A percentile compares a stretch with the other conserved stretches of the same genome.
phyloP scores from a whole-genome alignment of 805 yeast species.

The Kodamaea sagamina region DNA sequence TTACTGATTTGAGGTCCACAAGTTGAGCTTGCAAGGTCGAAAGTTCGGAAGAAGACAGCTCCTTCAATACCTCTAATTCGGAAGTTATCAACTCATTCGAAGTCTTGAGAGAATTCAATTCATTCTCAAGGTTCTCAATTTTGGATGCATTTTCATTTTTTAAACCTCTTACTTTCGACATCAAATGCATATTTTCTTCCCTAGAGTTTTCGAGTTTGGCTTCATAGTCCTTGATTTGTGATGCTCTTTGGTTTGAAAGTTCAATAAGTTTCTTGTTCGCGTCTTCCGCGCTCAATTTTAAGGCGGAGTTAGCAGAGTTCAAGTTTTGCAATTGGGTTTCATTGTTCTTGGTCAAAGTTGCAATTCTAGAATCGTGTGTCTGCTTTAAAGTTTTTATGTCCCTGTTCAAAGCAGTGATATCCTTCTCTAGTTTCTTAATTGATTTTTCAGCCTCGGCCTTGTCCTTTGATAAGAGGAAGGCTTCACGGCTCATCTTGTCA shows the following conservation, averaged over 20 bases:
- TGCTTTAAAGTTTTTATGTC: slow-evolving; percentile 36
- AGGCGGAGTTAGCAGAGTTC: slow-evolving; percentile 3
- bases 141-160: slow-evolving; percentile 2
- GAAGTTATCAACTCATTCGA: slow-evolving; percentile 1
- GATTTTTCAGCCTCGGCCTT: slow-evolving; percentile 52
- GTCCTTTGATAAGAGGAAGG: slow-evolving; percentile 63
- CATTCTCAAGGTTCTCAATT: slow-evolving; percentile 3
- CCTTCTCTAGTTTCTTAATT: slow-evolving; percentile 46
- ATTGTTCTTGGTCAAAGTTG: slow-evolving; percentile 24
- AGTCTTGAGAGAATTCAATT: slow-evolving; percentile 1
- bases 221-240: slow-evolving; percentile 19
- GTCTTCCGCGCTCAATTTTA: slow-evolving; percentile 25
- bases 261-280: slow-evolving; percentile 22
- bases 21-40: not conserved
- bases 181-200: slow-evolving; percentile 35
- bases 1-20: not conserved
- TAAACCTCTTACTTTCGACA: slow-evolving; percentile 39
- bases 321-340: slow-evolving; percentile 15
- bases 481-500: slow-evolving; percentile 85
- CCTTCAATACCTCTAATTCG: slow-evolving; percentile 3
- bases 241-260: slow-evolving; percentile 15
- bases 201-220: slow-evolving; percentile 31
- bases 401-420: slow-evolving; percentile 29
- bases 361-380: slow-evolving; percentile 22
- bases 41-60: not conserved